Evolutionary conservation across 2,329 filamentous ascomycete species (phyloP), one percentile per base, ranked within the genome.

Genomic region (Conoideocrella luteorostrata): DNA sequence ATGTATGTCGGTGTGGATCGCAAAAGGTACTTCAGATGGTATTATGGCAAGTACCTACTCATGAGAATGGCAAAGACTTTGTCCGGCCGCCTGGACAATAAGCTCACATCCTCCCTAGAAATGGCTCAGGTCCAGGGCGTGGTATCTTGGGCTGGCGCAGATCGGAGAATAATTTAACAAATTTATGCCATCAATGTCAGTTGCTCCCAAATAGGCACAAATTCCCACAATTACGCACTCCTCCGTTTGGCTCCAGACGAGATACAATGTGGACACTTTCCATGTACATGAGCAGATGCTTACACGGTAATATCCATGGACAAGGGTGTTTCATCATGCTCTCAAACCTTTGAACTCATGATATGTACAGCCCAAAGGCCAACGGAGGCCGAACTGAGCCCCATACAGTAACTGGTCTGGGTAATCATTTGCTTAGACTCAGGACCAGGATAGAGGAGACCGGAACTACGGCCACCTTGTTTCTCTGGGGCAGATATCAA

Each of bases 81-180:
- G 33, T 22, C 39, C 15, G 23, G 21, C 15, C 29, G 18, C 41
- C 35, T 11, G 22, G n/a, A n/a, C n/a, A n/a, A 33, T 33, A 3
- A 35, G 34, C 13, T 36, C 30, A 33, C 11, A 32, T 44, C 28
- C 21, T 30, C 45, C 32, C 17, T 39, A 24, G 39, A 42, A 47
- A 28, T 32, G 40, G 23, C 22, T 40, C 46, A 33, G n/a, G 45
- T 30, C 17, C 41, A 40, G 33, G 34, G 43, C 18, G 36, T 23
- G 21, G 35, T 37, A 29, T 42, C 12, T 42, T 32, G 39, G 44
- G 5, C 30, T 17, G 38, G 43, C 21, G 29, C 41, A 23, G 32
- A 34, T 43, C 44, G 48, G 46, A 46, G 39, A 48, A 49, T 46
- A 45, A 39, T 45, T 39, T 45, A 24, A 39, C 28, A 44, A 43